Evolutionary conservation across 805 yeast species (phyloP), one percentile per base, ranked within the genome.

Genomic region (Saccharomycopsis sp.): DNA sequence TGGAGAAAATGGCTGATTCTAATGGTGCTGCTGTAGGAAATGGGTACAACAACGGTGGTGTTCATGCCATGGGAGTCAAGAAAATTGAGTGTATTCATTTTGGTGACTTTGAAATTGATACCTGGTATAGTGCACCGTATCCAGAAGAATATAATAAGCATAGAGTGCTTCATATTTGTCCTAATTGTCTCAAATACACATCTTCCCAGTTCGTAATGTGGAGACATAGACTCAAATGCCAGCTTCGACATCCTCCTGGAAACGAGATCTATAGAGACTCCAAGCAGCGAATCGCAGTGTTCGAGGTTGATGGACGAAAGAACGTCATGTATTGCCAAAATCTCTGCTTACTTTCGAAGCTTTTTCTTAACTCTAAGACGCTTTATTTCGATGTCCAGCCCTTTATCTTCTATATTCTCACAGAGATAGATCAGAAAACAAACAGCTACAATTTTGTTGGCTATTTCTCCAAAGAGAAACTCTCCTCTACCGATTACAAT

Each of bases 351-450:
- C 71, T 94, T 64, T 96, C 97, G 1, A 94, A 93, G 69, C 73
- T 91, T 60, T 94, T 92, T 67, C 76, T 94, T 55, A 89, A 92
- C 70, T 89, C 97, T 1, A 94, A 94, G 68, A 90, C 97, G 0
- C 75, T 94, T 55, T 92, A 91, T 68, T 90, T 90, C 68, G 98
- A 94, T 67, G 98, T 93, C 51, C 97, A 94, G 70, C 97, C 98
- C 1, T 93, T 93, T 66, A 80, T 87, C 68, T 94, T 94, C 68
- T 94, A 93, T 71, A 83, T 92, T 1, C 71, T 94, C 52, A 87
- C 93, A 3, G 94, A 87, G 63, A 75, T 79, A 50, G 88, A 84
- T 65, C 75, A 67, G 3, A 54, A 62, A 0, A 5, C 76, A 75
- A n/a, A 49, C 15, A 47, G 47, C 17, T 86, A 86, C 67, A 91